Base-by-base conservation (phyloP, 257 asterid species). In the Jacaranda mimosifolia region DNA sequence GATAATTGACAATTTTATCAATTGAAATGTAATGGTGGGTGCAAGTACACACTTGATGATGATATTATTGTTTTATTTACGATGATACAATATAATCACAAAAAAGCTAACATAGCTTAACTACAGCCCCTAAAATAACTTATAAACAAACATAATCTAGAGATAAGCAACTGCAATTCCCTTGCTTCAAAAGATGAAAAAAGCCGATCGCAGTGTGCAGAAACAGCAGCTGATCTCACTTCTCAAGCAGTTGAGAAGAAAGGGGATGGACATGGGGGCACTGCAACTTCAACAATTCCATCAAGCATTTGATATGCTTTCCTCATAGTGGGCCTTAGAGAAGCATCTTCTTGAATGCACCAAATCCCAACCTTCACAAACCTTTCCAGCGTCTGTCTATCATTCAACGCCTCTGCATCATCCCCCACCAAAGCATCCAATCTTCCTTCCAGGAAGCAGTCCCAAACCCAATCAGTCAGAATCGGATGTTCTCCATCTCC, bases 291-390 rank as follows among this genome's bases (percentile, higher is more conserved):
- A 17, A 88, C 83, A 57, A 71, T 53, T 46, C 91, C 97, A 79
- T 87, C 90, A 55, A 90, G 96, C 97, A 91, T 91, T 55, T 83
- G 87, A 17, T 74, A 63, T 0, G 65, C 86, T 15, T 45, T 83
- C 77, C 82, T 81, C 92, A 87, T 92, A 0, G 79, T 88, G 11
- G 96, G 96, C 86, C 94, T 87, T 40, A 76, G 4, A 14, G 83
- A 79, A 3, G 87, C 73, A 72, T 90, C 86, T 69, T 90, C 94
- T 55, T 90, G 94, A 67, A 92, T 82, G 68, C 97, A 90, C 96
- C 94, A 90, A 18, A 91, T 71, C 4, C 88, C 97, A 1, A 91
- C 87, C 91, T 49, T 91, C 65, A 86, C 74, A 73, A 73, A 84
- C 56, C 82, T 85, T 42, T 84, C 89, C 10, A 89, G 38, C 60